phyloP scores from a whole-genome alignment of 2,329 filamentous ascomycete genomes.

The Plenodomus lindquistii region DNA sequence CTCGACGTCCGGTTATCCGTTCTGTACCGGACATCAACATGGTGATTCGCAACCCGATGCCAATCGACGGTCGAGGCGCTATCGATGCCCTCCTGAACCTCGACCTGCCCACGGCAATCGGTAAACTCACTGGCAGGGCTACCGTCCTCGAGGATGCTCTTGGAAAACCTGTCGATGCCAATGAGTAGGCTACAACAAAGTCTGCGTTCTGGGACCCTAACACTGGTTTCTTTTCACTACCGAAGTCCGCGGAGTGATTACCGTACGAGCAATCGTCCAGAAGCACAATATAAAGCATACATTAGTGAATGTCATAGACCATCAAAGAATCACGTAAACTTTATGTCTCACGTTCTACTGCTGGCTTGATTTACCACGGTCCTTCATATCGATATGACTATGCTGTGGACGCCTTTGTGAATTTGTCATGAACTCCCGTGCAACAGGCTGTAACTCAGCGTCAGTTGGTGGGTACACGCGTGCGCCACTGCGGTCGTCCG shows the following conservation, averaged over 20 bases:
- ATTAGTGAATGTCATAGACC: too few relatives aligned
- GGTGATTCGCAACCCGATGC: slow-evolving; percentile 22
- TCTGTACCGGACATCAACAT: slow-evolving; percentile 14
- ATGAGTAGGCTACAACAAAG: background rate
- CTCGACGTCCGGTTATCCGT: slow-evolving; percentile 6
- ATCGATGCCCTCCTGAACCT: background rate
- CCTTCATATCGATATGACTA: background rate
- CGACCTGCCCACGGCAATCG: background rate
- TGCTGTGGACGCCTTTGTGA: background rate
- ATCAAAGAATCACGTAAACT: too few relatives aligned
- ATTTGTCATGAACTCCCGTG: slow-evolving; percentile 3
- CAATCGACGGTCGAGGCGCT: slow-evolving; percentile 12
- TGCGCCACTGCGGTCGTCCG: slow-evolving; percentile 3
- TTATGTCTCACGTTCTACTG: background rate
- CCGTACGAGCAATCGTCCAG: too few relatives aligned
- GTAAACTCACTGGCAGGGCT: background rate
- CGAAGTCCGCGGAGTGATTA: too few relatives aligned
- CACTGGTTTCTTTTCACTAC: too few relatives aligned
- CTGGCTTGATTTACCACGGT: background rate
- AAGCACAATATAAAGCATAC: too few relatives aligned
- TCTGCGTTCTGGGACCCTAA: too few relatives aligned
- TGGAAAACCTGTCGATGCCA: background rate
- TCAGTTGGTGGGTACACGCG: slow-evolving; percentile 11
- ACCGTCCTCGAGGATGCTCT: background rate
- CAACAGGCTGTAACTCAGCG: slow-evolving; percentile 4